Base-by-base conservation (phyloP, 768 basidiomycete genomes). In the Russula ochroleuca region DNA sequence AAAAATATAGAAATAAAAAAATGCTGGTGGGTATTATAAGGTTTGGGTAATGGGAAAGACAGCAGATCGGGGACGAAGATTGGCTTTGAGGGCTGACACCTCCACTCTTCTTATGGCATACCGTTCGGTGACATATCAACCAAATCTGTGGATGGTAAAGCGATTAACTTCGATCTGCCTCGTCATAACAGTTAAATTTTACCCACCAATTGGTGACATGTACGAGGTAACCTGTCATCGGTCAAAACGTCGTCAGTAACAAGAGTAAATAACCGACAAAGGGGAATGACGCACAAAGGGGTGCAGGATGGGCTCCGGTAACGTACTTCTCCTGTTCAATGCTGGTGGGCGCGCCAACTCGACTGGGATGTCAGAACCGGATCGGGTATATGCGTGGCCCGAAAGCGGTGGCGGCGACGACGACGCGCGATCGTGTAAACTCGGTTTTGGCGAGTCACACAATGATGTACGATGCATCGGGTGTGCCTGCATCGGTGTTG, bases 171-270 rank as follows among this genome's bases (percentile, higher is more conserved):
- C 13, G 23, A 38, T 19, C 15, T n/a, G 3, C 14, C 4, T 25
- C 13, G 13, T 10, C 15, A 53, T 13, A 10, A 49, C 43, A n/a
- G 15, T 43, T 4, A 10, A 5, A 14, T 7, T 14, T 31, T 9
- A 63, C 74, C 55, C 48, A 76, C 74, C 75, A 52, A 78, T 78
- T 11, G 77, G 77, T 14, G 76, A 77, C 47, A 76, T 77, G 62
- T 75, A 78, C 48, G 70, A 75, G 62, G 70, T 73, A n/a, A 74
- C 73, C 74, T 76, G 61, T 55, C 17, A n/a, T 14, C 37, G 21
- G 23, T 28, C 31, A 56, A 11, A 41, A 25, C 19, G 53, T 35
- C 37, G 38, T 49, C 54, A 63, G 19, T 17, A 14, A 6, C 2
- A 2, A 2, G 47, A 25, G 17, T 1, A 35, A 38, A 19, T 6